Conservation (phyloP, 805 yeast species). For the Suhomyces prunicola region DNA sequence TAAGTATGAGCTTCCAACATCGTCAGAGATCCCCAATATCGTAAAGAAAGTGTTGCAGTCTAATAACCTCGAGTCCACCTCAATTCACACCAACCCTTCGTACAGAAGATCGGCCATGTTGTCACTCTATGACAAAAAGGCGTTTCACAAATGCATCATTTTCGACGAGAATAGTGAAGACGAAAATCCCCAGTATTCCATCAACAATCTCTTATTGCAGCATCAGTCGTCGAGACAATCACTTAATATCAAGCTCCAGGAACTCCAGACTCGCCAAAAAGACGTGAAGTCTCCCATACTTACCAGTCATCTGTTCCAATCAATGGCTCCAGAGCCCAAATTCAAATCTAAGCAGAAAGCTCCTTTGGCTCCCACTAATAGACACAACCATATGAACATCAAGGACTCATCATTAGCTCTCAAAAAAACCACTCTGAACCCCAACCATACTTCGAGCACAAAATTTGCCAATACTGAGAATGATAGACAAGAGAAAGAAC, state of each 20-base stretch:
- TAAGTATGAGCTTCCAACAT: constrained; percentile 23
- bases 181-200: constrained; percentile 39
- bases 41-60: constrained; percentile 26
- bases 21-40: constrained; percentile 19
- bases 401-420: constrained; percentile 39
- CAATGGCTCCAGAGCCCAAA: neutral
- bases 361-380: constrained; percentile 11
- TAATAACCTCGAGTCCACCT: constrained; percentile 27
- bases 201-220: constrained; percentile 35
- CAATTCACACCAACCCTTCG: constrained; percentile 43
- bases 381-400: constrained; percentile 37
- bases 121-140: constrained; percentile 38
- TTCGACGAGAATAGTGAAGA: constrained; percentile 23
- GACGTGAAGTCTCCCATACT: constrained; percentile 4
- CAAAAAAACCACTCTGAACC: constrained; percentile 24
- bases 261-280: constrained; percentile 13
- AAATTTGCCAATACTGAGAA: neutral
- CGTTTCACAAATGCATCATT: constrained; percentile 33
- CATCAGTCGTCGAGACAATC: constrained; percentile 37
- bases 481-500: neutral
- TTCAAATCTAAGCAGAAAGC: neutral
- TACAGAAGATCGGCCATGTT: constrained; percentile 45
- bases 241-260: constrained; percentile 27
- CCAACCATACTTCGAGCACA: neutral
- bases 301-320: constrained; percentile 1